Base-by-base conservation (phyloP, 2,329 filamentous ascomycete species). In the Colletotrichum sp. region DNA sequence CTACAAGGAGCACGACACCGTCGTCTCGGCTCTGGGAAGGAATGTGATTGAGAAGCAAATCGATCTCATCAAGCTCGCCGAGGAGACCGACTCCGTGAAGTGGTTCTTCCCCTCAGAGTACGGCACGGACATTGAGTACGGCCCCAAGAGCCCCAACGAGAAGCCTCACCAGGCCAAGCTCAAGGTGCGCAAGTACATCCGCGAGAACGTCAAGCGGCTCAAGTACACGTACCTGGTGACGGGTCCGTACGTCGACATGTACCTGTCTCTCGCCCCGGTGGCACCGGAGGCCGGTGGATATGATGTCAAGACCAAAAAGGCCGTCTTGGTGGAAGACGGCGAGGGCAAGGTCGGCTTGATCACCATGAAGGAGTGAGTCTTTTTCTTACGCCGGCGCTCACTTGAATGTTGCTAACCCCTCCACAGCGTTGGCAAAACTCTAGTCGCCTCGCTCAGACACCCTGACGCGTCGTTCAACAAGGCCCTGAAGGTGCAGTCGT, bases 91-190 rank as follows among this genome's bases (percentile, higher is more conserved):
- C 3, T 87, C 83, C 28, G 89, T 94, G 36, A 88, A 89, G 77
- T 90, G 90, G 86, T 93, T 94, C 85, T 90, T 93, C 77, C 92
- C 93, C 1, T 93, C 91, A 9, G 93, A 94, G 81, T 94, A 92
- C 80, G 91, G 91, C 72, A 94, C 91, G 3, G 93, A 92, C 80
- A 90, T 92, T 63, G 92, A 92, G 80, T 92, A 93, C 79, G 85
- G 87, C 26, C 86, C 90, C 1, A 81, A 87, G 26, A 94, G 92
- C 16, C 86, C 87, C 4, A 79, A 84, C 10, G 93, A 95, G 83
- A 90, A 89, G 80, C 92, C 93, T 4, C 93, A 95, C 80, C 93
- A 95, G 84, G 83, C 88, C 71, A 95, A 95, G 82, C 87, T 95
- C 69, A 90, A 92, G 79, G 92, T 95, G n/a, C 88, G 93, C 74